phyloP scores from a whole-genome alignment of 805 yeast species.

The Candida odintsovae region DNA sequence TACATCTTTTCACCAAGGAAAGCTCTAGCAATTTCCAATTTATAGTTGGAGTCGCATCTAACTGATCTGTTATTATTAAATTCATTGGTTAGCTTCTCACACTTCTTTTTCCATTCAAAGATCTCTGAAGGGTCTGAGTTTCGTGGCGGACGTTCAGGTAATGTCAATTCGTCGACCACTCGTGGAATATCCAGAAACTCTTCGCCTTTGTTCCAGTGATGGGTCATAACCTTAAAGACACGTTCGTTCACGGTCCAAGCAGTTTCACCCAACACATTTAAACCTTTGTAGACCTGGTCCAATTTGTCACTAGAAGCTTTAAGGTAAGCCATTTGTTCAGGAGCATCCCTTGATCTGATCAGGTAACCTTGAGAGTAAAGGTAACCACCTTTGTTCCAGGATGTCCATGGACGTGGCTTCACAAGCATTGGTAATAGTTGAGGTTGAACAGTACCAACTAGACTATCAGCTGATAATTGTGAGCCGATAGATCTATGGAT shows the following conservation, averaged over 20 bases:
- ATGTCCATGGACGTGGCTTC: slow-evolving; percentile 84
- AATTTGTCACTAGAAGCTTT: slow-evolving; percentile 76
- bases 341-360: slow-evolving; percentile 75
- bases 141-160: slow-evolving; percentile 54
- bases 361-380: slow-evolving; percentile 55
- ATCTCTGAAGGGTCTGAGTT: slow-evolving; percentile 69
- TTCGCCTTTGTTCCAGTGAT: slow-evolving; percentile 85
- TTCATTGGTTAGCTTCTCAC: slow-evolving; percentile 52
- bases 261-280: slow-evolving; percentile 80
- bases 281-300: slow-evolving; percentile 66
- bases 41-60: slow-evolving; percentile 91
- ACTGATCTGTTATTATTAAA: slow-evolving; percentile 71
- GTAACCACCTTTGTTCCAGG: slow-evolving; percentile 83
- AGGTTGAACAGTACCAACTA: slow-evolving; percentile 67
- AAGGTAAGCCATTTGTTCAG: slow-evolving; percentile 85
- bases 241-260: slow-evolving; percentile 87
- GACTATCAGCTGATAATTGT: slow-evolving; percentile 60
- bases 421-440: slow-evolving; percentile 91
- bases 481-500: slow-evolving; percentile 65
- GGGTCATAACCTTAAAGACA: slow-evolving; percentile 61
- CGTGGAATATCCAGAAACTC: slow-evolving; percentile 69
- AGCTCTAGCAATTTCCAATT: slow-evolving; percentile 91
- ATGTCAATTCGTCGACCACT: slow-evolving; percentile 36
- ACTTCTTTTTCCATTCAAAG: slow-evolving; percentile 59
- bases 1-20: slow-evolving; percentile 73